Percentiles rank a stretch among this genome's conserved stretches.
These are phyloP conservation scores for Pestalotiopsis sp. DNA, from an alignment of 2,329 filamentous ascomycete genomes.

Conservation along the genomic window DNA sequence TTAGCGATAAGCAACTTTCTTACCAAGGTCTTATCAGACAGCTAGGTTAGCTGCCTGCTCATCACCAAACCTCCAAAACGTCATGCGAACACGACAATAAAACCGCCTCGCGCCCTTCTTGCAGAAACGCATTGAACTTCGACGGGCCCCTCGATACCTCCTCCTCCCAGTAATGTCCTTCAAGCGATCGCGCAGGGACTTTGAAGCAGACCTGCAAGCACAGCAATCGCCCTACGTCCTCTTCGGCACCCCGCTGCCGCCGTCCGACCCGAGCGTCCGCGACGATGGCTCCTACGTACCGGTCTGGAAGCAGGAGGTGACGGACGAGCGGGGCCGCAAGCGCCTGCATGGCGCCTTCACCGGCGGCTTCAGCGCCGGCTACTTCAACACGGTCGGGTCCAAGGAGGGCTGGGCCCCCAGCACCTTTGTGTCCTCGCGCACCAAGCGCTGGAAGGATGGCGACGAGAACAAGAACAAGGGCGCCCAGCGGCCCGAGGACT, in stretches of 20 bases:
- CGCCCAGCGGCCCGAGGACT: constrained; percentile 78
- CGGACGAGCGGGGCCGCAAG: constrained; percentile 87
- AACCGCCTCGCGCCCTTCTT: neutral
- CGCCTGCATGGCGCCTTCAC: constrained; percentile 95
- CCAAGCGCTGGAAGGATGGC: constrained; percentile 56
- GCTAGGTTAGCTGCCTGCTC: neutral
- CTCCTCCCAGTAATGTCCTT: constrained; percentile 63
- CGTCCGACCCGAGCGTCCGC: constrained; percentile 72
- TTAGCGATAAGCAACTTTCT: neutral
- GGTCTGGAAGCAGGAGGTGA: constrained; percentile 97
- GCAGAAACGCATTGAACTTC: neutral
- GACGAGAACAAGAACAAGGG: constrained; percentile 25
- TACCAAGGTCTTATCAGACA: neutral
- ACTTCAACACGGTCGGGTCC: constrained; percentile 97
- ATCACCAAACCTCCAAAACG: neutral
- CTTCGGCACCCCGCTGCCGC: constrained; percentile 84
- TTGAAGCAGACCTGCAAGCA: constrained; percentile 72
- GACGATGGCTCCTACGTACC: constrained; percentile 94
- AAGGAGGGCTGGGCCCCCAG: constrained; percentile 97
- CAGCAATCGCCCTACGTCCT: constrained; percentile 74
- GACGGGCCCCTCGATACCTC: neutral
- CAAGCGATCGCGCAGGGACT: constrained; percentile 79
- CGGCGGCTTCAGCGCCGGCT: constrained; percentile 94
- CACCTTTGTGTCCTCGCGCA: constrained; percentile 87
- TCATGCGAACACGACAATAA: neutral